A percentile compares a stretch with the other conserved stretches of the same genome.
Conservation (phyloP, 2,329 filamentous ascomycete species). For the Conoideocrella luteorostrata region DNA sequence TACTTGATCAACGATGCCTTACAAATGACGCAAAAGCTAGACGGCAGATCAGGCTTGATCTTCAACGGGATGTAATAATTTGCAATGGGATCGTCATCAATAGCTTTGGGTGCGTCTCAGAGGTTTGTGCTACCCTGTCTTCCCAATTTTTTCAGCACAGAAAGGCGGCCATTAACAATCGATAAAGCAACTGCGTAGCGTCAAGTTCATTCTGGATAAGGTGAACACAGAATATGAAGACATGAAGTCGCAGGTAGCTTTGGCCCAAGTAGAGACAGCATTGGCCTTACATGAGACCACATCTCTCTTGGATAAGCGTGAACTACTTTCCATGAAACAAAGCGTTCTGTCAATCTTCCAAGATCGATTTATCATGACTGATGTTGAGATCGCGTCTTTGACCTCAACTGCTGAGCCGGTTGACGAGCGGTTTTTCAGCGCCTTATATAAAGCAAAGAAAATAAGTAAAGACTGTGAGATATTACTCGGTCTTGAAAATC, state of each 20-base stretch:
- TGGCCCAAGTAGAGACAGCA: conserved; percentile 68
- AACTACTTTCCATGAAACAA: conserved; percentile 73
- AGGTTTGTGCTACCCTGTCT: conserved; percentile 48
- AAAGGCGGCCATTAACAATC: conserved; percentile 20
- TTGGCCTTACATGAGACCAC: conserved; percentile 73
- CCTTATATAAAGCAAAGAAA: conserved; percentile 72
- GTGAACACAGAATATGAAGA: conserved; percentile 74
- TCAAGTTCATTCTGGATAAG: conserved; percentile 69
- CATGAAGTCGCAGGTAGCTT: conserved; percentile 70
- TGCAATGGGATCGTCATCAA: conserved; percentile 84
- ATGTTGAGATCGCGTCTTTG: conserved; percentile 69
- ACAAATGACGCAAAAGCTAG: conserved; percentile 72
- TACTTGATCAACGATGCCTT: conserved; percentile 66
- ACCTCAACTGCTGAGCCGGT: conserved; percentile 77
- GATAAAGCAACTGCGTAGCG: conserved; percentile 72
- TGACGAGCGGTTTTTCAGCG: conserved; percentile 74
- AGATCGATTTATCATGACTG: conserved; percentile 75
- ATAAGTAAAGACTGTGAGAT: conserved; percentile 86
- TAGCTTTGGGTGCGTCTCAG: conserved; percentile 84
- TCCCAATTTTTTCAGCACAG: neutral
- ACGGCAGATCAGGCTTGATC: conserved; percentile 70
- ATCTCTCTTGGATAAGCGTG: conserved; percentile 64
- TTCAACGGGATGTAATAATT: conserved; percentile 88
- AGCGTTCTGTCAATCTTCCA: conserved; percentile 70
- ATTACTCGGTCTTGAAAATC: conserved; percentile 82